Evolutionary conservation across 2,329 filamentous ascomycete genomes (phyloP), one percentile per base, ranked within the genome.

Genomic region (Curvularia sp.): DNA sequence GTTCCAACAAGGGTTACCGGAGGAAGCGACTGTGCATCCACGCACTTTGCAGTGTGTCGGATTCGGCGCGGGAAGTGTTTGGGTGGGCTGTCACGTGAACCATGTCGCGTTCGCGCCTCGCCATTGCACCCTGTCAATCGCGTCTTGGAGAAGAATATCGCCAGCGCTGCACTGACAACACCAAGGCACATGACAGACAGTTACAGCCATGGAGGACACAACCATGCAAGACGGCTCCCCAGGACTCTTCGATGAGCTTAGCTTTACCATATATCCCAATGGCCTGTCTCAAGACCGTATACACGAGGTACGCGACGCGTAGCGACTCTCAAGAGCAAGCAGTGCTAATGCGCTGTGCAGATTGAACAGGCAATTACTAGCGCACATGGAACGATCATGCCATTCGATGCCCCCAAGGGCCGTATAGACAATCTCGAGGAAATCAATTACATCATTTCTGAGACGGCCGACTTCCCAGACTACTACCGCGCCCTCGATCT

Each of bases 381-480:
- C 57, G 75, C 83, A 66, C 83, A 82, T 48, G 86, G 82, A 21
- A 79, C 79, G 47, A 78, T 81, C 13, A 66, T 81, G 10, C 70
- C 75, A 5, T 76, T 79, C 61, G 67, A 79, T 47, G 60, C 69
- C 15, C 68, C 76, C 18, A 69, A 76, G 43, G 79, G 80, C 10
- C 70, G 74, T 25, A 75, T 81, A 48, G 70, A 78, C 6, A 73
- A 75, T 18, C 70, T 83, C 28, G 64, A 76, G 34, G 64, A 82
- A 52, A 80, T 87, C 59, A 88, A 84, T 6, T 88, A 91, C 73
- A 85, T 92, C 59, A 81, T 92, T 63, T 85, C 93, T 55, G 87
- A 88, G 57, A 94, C 90, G 1, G 90, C 92, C 77, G 93, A 99
- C 75, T 99, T 99, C 68, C 88, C 91, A n/a, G 87, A 94, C 69